Conservation (phyloP, 192 early-diverging fungal genomes). For the Phycomyces nitens region DNA sequence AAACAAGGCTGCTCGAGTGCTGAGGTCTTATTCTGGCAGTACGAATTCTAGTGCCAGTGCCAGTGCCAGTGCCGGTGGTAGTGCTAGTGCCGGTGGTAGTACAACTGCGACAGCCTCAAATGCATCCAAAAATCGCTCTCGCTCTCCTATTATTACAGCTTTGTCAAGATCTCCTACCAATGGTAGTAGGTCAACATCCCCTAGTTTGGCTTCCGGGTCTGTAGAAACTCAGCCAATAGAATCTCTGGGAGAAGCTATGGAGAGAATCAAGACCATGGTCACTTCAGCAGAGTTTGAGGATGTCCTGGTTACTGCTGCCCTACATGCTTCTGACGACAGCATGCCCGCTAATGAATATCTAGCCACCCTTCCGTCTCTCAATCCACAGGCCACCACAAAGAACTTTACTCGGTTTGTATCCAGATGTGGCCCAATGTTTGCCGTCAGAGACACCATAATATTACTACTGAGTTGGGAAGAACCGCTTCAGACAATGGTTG, state of each 20-base stretch:
- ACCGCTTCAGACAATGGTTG: constrained; percentile 54
- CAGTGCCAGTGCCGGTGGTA: no score
- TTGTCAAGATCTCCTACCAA: neutral
- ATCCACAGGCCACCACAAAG: constrained; percentile 62
- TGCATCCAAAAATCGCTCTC: no score
- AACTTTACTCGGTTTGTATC: constrained; percentile 69
- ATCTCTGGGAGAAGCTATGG: neutral
- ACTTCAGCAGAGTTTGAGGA: constrained; percentile 29
- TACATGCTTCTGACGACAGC: constrained; percentile 36
- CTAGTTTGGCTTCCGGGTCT: neutral
- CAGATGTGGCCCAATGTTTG: constrained; percentile 61
- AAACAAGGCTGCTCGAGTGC: no score
- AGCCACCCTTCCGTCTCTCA: constrained; percentile 39
- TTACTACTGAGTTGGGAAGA: constrained; percentile 70
- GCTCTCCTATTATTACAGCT: no score
- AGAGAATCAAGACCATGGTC: neutral
- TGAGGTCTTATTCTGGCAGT: no score
- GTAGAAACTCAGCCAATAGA: neutral
- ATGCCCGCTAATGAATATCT: constrained; percentile 43
- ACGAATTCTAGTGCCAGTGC: no score
- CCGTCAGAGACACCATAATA: constrained; percentile 57
- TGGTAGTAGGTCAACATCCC: neutral
- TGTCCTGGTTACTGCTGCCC: constrained; percentile 45
- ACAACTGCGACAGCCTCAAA: no score
- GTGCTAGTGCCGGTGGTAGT: no score